Conservation (phyloP, 2,329 filamentous ascomycete genomes). For the Pseudophaeomoniella oleicola region DNA sequence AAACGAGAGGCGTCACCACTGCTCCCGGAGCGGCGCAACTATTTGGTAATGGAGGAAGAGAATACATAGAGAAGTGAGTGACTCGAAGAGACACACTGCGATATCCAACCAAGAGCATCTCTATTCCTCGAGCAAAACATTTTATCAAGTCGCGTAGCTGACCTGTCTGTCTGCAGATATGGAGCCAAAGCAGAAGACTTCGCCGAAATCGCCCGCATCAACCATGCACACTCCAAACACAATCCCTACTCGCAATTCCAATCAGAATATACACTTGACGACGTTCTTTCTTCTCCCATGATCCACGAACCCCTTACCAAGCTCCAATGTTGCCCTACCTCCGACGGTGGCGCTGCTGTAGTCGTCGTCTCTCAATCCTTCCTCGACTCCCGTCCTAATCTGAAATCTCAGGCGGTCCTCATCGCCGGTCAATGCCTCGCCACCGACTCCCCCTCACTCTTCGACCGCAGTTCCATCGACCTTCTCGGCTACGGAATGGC, state of each 20-base stretch:
- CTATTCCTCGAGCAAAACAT: neutral
- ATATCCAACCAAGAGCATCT: neutral
- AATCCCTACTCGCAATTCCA: conserved; percentile 99
- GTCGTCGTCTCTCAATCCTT: conserved; percentile 82
- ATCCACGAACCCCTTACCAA: conserved; percentile 85
- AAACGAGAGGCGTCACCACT: conserved; percentile 66
- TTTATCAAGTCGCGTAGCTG: no score
- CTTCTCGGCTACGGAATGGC: conserved; percentile 84
- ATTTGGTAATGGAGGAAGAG: conserved; percentile 85
- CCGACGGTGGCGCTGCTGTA: conserved; percentile 78
- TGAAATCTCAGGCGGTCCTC: conserved; percentile 67
- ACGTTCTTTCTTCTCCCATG: conserved; percentile 61
- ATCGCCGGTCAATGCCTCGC: conserved; percentile 78
- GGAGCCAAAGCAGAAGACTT: conserved; percentile 77
- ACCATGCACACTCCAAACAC: conserved; percentile 77
- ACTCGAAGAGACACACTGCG: no score
- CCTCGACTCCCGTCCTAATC: conserved; percentile 68
- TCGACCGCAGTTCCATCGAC: conserved; percentile 69
- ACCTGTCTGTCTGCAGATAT: conserved; percentile 42
- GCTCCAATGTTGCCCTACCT: conserved; percentile 96
- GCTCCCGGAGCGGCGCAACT: conserved; percentile 79
- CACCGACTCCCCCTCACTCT: conserved; percentile 70
- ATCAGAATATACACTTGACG: conserved; percentile 74
- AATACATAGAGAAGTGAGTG: conserved; percentile 90
- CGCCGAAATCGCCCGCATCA: conserved; percentile 83